phyloP scores from a whole-genome alignment of 192 early-diverging fungal genomes.

The Coemansia guatemalensis region DNA sequence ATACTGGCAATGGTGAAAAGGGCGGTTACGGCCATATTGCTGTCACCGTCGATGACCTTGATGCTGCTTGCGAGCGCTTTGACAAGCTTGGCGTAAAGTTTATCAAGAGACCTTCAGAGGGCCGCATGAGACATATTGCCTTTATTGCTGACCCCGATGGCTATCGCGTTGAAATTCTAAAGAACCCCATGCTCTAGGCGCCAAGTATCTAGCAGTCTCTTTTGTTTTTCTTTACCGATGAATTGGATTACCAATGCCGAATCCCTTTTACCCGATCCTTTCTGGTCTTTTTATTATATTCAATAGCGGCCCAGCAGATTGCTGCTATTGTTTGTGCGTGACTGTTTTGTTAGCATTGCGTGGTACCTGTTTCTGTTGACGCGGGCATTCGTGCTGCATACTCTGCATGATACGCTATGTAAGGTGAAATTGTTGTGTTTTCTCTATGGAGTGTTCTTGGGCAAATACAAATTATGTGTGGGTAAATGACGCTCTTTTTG shows the following conservation, averaged over 20 bases:
- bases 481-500: no score
- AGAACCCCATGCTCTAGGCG: conserved; percentile 39
- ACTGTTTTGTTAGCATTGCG: no score
- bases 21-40: conserved; percentile 84
- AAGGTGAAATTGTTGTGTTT: no score
- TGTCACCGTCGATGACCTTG: conserved; percentile 75
- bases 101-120: conserved; percentile 72
- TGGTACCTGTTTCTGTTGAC: no score
- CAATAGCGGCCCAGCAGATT: background rate
- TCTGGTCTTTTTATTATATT: conserved; percentile 7
- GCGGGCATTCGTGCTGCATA: no score
- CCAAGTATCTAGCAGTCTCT: background rate
- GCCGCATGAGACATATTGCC: conserved; percentile 80
- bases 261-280: conserved; percentile 5
- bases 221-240: background rate
- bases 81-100: conserved; percentile 70
- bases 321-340: background rate
- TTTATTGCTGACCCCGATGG: conserved; percentile 84
- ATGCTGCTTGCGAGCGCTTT: conserved; percentile 75
- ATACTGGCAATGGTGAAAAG: conserved; percentile 69
- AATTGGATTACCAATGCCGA: background rate
- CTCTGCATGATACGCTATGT: no score
- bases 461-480: no score
- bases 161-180: conserved; percentile 72
- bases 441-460: no score